Percentiles rank a stretch among this genome's conserved stretches.
Evolutionary conservation across 169 alveolate species (phyloP).

Genomic region (Plasmodium cynomolgi): DNA sequence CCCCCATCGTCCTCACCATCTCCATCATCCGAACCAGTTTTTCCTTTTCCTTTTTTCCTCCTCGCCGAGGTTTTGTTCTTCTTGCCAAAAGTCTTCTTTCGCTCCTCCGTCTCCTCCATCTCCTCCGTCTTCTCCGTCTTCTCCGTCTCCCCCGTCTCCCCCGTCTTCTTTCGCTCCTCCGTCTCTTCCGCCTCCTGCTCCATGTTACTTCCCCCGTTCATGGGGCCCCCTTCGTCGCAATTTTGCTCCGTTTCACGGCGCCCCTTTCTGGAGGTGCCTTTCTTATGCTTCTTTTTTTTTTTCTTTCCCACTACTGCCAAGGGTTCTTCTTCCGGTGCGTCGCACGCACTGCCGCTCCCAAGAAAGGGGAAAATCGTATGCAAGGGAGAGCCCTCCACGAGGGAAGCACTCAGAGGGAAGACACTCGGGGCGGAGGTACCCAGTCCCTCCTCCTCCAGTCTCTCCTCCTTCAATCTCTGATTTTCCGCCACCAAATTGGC

Average conservation of each 20-base stretch:
- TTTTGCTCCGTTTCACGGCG: not conserved
- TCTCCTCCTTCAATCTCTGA: conserved; percentile 2
- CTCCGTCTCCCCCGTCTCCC: not conserved
- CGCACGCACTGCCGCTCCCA: not conserved
- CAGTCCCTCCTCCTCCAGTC: not conserved
- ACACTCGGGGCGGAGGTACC: too few relatives aligned
- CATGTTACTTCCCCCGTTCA: not conserved
- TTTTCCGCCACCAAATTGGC: conserved; percentile 8
- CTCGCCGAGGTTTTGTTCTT: not conserved
- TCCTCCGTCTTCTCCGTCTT: not conserved
- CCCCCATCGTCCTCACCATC: not conserved
- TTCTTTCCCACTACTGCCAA: not conserved
- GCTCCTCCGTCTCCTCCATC: not conserved
- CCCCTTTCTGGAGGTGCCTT: not conserved
- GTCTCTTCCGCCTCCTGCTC: not conserved
- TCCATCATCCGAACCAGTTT: not conserved
- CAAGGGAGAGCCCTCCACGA: not conserved
- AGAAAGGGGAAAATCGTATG: not conserved
- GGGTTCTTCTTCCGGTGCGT: not conserved
- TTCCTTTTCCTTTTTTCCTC: not conserved
- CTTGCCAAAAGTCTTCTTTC: not conserved
- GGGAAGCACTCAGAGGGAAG: not conserved
- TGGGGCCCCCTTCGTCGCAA: not conserved
- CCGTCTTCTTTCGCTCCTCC: not conserved
- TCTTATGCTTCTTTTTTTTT: not conserved